Evolutionary conservation across 2,329 filamentous ascomycete genomes (phyloP), one percentile per base, ranked within the genome.

Genomic region (Aspergillus sp.): DNA sequence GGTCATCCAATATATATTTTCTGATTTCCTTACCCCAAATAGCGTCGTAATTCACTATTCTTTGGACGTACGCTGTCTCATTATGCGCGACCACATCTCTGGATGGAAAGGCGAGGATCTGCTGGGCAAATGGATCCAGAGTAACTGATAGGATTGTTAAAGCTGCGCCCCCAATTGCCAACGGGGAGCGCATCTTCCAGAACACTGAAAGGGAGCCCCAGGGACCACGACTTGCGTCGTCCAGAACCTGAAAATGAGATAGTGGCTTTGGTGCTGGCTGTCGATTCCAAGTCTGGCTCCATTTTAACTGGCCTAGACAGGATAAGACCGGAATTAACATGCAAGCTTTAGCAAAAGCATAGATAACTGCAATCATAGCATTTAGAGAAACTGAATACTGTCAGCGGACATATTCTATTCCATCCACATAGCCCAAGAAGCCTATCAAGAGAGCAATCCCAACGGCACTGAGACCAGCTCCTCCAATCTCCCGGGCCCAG

Each of bases 231-330:
- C 56, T 61, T 5, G 58, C 61, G 31, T 55, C 42, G 8, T 64
- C 62, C 7, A 59, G 49, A 2, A 52, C 37, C 35, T 62, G 51
- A 7, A 62, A 37, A 8, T 62, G 34, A 2, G 48, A 46, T 2
- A 64, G 47, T 12, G 50, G 47, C 2, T 39, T 38, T 5, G 49
- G 45, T 8, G 37, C 29, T 37, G 43, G 36, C 7, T 48, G 46
- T n/a, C n/a, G n/a, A n/a, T n/a, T n/a, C n/a, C n/a, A n/a, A 19
- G 19, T 19, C 26, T 48, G 52, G 7, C 52, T 51, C 60, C 58
- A 65, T 41, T 65, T 63, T 3, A 65, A 46, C 40, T 64, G 57
- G 33, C 59, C 47, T 9, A 63, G 47, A 39, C 58, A 59, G 11
- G 54, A 49, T 3, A 59, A 53, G 5, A 61, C 41, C 1, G 50